Base-by-base conservation (phyloP, 768 basidiomycete species). In the Lyophyllum shimeji region DNA sequence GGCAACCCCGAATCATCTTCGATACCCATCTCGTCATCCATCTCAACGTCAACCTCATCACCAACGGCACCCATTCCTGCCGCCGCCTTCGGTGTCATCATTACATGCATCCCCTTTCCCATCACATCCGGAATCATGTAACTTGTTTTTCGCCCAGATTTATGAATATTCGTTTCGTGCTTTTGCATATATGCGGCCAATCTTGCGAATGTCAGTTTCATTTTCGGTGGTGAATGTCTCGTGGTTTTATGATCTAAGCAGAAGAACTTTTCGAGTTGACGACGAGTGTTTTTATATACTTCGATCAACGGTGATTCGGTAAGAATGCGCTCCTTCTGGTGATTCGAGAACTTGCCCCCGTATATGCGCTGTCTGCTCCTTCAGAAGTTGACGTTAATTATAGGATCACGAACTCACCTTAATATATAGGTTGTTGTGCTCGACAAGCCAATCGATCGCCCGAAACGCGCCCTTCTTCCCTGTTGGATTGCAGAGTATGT, bases 341-440 rank as follows among this genome's bases (percentile, higher is more conserved):
- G 34, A 13, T 37, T 37, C 15, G 43, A 44, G 8, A 15, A 44
- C 18, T 24, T 44, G 12, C 74, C 74, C 1, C 69, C 69, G 58
- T 76, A 70, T 1, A 72, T 70, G 0, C 63, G 53, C 71, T 74
- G 46, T 31, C 7, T 34, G 1, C 18, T 43, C 3, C 49, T 20
- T 31, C 31, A 25, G 25, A 15, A 47, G 21, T 17, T 18, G 18
- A 45, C 24, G 11, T n/a, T n/a, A 44, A 20, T 6, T 4, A 20
- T 11, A 20, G 23, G 2, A 20, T 33, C 17, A 20, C 15, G 13
- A 24, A n/a, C 29, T 55, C 18, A 75, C 76, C 64, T 78, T 80
- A 5, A 67, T 76, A n/a, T 70, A 76, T 1, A 78, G 65, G 53
- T 80, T 79, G 27, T 77, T 71, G 2, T 71, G 63, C 54, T 81